Percentiles rank a stretch among this genome's conserved stretches.
Evolutionary conservation across 78 protist species (phyloP).

Genomic region (Polysphondylium violaceum): DNA sequence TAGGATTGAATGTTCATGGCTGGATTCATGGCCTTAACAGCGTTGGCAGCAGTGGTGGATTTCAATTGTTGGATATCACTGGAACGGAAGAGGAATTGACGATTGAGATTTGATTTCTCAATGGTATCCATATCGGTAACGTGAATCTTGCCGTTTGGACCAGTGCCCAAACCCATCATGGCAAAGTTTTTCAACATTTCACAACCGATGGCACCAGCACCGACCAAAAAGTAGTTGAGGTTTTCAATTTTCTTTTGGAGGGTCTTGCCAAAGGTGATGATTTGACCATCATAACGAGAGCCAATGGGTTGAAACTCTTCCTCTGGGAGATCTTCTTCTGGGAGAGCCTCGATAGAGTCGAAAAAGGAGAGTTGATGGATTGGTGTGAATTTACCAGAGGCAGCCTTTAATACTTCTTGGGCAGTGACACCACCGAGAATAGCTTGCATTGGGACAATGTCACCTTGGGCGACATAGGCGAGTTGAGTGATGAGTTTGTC

Average conservation of each 20-base stretch:
- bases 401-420: slow-evolving; percentile 98
- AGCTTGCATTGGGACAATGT: slow-evolving; percentile 87
- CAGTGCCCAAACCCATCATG: slow-evolving; percentile 94
- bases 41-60: slow-evolving; percentile 94
- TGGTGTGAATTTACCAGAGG: slow-evolving; percentile 97
- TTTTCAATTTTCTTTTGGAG: slow-evolving; percentile 46
- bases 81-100: slow-evolving; percentile 98
- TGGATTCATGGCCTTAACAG: slow-evolving; percentile 96
- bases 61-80: slow-evolving; percentile 92
- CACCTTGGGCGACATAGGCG: slow-evolving; percentile 81
- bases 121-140: slow-evolving; percentile 99
- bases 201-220: slow-evolving; percentile 99
- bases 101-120: slow-evolving; percentile 95
- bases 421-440: slow-evolving; percentile 93
- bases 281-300: slow-evolving; percentile 95
- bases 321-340: slow-evolving; percentile 38
- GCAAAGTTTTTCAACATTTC: slow-evolving; percentile 97
- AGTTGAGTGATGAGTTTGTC: slow-evolving; percentile 73
- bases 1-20: slow-evolving; percentile 83
- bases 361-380: slow-evolving; percentile 91
- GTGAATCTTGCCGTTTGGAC: slow-evolving; percentile 68
- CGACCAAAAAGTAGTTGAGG: slow-evolving; percentile 93
- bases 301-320: slow-evolving; percentile 54
- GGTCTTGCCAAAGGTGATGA: slow-evolving; percentile 92
- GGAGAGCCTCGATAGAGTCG: slow-evolving; percentile 92